Evolutionary conservation across 345 rosid genomes (phyloP).

Genomic region (Fremontodendron californicum): DNA sequence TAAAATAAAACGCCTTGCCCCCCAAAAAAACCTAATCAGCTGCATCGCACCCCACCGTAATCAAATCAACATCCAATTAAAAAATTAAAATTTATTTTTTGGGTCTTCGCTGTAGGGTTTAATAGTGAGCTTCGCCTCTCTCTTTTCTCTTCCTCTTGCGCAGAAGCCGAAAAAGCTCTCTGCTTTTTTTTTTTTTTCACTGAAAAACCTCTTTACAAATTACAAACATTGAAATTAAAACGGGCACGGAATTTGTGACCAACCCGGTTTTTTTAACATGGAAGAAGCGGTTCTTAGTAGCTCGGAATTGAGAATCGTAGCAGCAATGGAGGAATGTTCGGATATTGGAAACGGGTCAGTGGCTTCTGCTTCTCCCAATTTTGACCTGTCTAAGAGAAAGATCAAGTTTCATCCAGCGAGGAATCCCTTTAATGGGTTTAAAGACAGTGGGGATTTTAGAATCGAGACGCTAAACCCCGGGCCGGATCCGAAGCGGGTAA

Average conservation of each 20-base stretch:
- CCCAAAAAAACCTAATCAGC: not conserved
- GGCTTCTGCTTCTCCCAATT: constrained; percentile 23
- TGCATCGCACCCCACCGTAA: not conserved
- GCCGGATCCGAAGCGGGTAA: constrained; percentile 22
- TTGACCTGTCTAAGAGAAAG: constrained; percentile 26
- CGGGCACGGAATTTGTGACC: not conserved
- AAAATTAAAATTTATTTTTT: not conserved
- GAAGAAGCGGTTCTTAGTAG: constrained; percentile 18
- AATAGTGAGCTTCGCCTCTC: constrained; percentile 22
- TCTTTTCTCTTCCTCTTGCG: constrained; percentile 20
- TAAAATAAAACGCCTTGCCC: too few species aligned
- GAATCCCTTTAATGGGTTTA: constrained; percentile 46
- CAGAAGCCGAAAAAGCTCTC: constrained; percentile 44
- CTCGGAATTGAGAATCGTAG: constrained; percentile 18
- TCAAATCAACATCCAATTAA: constrained; percentile 2
- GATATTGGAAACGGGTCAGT: constrained; percentile 35
- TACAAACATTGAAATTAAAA: not conserved
- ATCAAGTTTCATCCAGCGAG: constrained; percentile 67
- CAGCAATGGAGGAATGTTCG: constrained; percentile 11
- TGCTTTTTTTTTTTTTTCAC: constrained; percentile 18
- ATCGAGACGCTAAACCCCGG: constrained; percentile 67
- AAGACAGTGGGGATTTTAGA: constrained; percentile 44
- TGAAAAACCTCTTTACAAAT: not conserved
- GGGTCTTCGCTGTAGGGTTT: constrained; percentile 52
- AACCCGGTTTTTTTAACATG: constrained; percentile 8